phyloP scores from a whole-genome alignment of 2,329 filamentous ascomycete species.

The Cordyceps cicadae region DNA sequence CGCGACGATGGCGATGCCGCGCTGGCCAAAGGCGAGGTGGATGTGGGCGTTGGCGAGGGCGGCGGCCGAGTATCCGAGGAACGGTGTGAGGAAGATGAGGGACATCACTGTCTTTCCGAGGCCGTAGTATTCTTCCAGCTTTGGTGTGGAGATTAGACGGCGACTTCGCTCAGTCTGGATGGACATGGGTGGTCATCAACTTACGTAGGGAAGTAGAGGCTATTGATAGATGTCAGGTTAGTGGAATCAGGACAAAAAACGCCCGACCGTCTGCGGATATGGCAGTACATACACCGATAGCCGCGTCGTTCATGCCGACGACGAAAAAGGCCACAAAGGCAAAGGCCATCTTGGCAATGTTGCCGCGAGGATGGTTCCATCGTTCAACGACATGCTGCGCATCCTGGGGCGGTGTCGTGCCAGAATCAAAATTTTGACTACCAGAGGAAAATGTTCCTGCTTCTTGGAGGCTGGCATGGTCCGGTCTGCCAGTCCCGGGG shows the following conservation, averaged over 20 bases:
- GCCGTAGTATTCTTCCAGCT: conserved; percentile 54
- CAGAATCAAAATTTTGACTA: not conserved
- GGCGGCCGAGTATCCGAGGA: conserved; percentile 53
- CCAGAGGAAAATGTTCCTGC: not conserved
- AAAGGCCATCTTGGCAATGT: conserved; percentile 25
- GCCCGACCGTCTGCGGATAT: too few relatives aligned
- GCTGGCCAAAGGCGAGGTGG: conserved; percentile 53
- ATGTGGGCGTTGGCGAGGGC: conserved; percentile 53
- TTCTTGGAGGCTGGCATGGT: not conserved
- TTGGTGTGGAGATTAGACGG: conserved; percentile 17
- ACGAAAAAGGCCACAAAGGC: conserved; percentile 52
- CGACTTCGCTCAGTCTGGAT: not conserved
- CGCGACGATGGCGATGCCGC: conserved; percentile 56
- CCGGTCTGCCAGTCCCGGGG: not conserved
- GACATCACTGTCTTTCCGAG: conserved; percentile 53
- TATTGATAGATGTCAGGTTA: conserved; percentile 21
- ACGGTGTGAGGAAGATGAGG: conserved; percentile 55
- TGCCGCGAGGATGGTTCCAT: conserved; percentile 30
- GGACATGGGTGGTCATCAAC: conserved; percentile 3
- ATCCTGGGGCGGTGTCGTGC: conserved; percentile 17
- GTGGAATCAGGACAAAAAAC: not conserved
- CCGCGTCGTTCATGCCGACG: conserved; percentile 55
- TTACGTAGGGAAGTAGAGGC: conserved; percentile 33
- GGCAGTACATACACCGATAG: conserved; percentile 43
- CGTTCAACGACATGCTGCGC: conserved; percentile 22